A percentile compares a stretch with the other conserved stretches of the same genome.
Evolutionary conservation across 164 flowering plant species (phyloP).

Genomic region (Sedum album): DNA sequence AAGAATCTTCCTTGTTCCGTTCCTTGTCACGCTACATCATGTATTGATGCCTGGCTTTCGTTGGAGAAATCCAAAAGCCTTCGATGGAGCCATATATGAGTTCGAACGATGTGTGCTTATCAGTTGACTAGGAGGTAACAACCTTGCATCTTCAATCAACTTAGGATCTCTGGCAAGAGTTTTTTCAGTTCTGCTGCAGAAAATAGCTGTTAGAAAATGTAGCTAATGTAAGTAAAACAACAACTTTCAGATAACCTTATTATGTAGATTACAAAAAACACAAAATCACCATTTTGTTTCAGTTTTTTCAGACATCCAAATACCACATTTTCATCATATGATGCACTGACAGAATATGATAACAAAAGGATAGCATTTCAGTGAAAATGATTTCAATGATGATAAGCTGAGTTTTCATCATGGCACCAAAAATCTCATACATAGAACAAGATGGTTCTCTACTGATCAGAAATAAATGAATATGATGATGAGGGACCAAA

Average conservation of each 20-base stretch:
- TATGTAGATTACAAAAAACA: too few species aligned
- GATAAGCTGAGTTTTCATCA: too few species aligned
- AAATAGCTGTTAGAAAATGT: not conserved
- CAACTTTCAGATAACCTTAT: too few species aligned
- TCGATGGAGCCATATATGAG: not conserved
- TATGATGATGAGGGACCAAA: not conserved
- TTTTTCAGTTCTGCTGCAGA: not conserved
- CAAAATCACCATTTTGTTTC: too few species aligned
- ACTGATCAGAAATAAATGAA: too few species aligned
- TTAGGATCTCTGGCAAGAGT: not conserved
- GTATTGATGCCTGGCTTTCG: conserved; percentile 39
- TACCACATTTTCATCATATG: too few species aligned
- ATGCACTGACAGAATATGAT: too few species aligned
- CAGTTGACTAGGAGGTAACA: conserved; percentile 13
- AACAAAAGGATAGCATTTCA: too few species aligned
- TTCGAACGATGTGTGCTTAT: conserved; percentile 18
- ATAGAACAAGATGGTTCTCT: too few species aligned
- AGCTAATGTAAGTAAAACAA: not conserved
- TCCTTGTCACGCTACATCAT: conserved; percentile 19
- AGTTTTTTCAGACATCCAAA: too few species aligned
- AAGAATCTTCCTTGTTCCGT: conserved; percentile 16
- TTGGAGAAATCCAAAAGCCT: conserved; percentile 13
- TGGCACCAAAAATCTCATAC: too few species aligned
- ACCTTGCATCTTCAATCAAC: not conserved
- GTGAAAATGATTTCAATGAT: too few species aligned